Conservation (phyloP, 2,329 filamentous ascomycete genomes). For the Phaeosphaeria sp. region DNA sequence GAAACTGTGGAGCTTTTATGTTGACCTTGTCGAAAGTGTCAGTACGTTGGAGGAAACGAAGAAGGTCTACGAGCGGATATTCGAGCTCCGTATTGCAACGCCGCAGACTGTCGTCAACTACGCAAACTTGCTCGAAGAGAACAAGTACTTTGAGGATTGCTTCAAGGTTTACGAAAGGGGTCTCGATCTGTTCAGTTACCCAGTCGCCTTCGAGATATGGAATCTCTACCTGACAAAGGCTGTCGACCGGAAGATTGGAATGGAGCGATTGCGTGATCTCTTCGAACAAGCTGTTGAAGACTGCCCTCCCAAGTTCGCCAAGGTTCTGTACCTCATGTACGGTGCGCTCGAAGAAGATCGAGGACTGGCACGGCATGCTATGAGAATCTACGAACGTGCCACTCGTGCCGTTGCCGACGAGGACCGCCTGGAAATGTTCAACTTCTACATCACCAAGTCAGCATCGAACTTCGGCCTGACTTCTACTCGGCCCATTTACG, state of each 20-base stretch:
- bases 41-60: slow-evolving; percentile 88
- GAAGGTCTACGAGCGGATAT: slow-evolving; percentile 95
- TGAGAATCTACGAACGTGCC: slow-evolving; percentile 98
- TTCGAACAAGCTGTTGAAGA: slow-evolving; percentile 97
- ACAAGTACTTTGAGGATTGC: slow-evolving; percentile 94
- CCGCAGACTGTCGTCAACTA: slow-evolving; percentile 99
- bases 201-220: slow-evolving; percentile 98
- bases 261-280: slow-evolving; percentile 89
- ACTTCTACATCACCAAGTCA: slow-evolving; percentile 99
- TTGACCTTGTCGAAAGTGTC: slow-evolving; percentile 95
- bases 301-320: slow-evolving; percentile 94
- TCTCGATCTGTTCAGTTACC: slow-evolving; percentile 97
- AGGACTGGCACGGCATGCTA: slow-evolving; percentile 91
- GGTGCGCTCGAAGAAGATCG: slow-evolving; percentile 95
- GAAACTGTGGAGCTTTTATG: slow-evolving; percentile 99
- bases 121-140: slow-evolving; percentile 91
- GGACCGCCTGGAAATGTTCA: slow-evolving; percentile 96
- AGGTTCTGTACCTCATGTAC: slow-evolving; percentile 97
- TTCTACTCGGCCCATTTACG: slow-evolving; percentile 93
- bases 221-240: slow-evolving; percentile 98
- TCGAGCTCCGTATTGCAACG: slow-evolving; percentile 96
- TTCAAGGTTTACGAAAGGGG: slow-evolving; percentile 98
- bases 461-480: slow-evolving; percentile 97
- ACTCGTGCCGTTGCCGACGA: slow-evolving; percentile 94
- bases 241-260: slow-evolving; percentile 92